Conservation (phyloP, 1,139 yeast species). For the Pichia sorboxylosa region DNA sequence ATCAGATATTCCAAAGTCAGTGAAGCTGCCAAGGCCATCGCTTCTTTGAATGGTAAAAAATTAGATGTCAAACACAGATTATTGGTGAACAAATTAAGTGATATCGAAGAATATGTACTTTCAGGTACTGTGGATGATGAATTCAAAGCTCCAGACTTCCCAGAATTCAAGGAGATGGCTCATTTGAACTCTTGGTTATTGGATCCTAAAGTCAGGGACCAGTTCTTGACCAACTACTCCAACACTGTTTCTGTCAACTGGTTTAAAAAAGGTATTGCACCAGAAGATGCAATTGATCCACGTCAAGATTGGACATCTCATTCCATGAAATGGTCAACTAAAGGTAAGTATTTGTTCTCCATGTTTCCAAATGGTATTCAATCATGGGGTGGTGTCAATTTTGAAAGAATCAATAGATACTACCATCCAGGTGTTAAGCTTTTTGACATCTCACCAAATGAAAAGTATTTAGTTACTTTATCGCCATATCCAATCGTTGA, state of each 20-base stretch:
- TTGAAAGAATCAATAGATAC: constrained; percentile 65
- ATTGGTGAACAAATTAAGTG: constrained; percentile 70
- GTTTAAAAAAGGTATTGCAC: constrained; percentile 68
- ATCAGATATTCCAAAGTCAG: constrained; percentile 65
- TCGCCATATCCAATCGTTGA: constrained; percentile 73
- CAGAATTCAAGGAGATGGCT: constrained; percentile 64
- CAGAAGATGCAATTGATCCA: constrained; percentile 71
- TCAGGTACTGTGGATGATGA: constrained; percentile 54
- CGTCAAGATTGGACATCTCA: constrained; percentile 79
- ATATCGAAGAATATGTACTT: constrained; percentile 71
- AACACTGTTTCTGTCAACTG: constrained; percentile 81
- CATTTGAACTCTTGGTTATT: constrained; percentile 85
- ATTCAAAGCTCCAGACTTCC: constrained; percentile 59
- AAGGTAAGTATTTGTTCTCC: constrained; percentile 80
- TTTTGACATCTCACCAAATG: constrained; percentile 87
- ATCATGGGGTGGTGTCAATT: constrained; percentile 88
- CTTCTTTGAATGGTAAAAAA: constrained; percentile 74
- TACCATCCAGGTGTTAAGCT: constrained; percentile 85
- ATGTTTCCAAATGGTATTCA: constrained; percentile 93
- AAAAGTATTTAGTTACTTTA: constrained; percentile 79
- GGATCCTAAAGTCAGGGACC: constrained; percentile 86
- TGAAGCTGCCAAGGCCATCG: constrained; percentile 70
- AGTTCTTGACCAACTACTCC: constrained; percentile 66
- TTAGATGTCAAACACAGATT: constrained; percentile 89
- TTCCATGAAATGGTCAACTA: constrained; percentile 84